Evolutionary conservation across 2,329 filamentous ascomycete genomes (phyloP).

Genomic region (Claviceps sp.): DNA sequence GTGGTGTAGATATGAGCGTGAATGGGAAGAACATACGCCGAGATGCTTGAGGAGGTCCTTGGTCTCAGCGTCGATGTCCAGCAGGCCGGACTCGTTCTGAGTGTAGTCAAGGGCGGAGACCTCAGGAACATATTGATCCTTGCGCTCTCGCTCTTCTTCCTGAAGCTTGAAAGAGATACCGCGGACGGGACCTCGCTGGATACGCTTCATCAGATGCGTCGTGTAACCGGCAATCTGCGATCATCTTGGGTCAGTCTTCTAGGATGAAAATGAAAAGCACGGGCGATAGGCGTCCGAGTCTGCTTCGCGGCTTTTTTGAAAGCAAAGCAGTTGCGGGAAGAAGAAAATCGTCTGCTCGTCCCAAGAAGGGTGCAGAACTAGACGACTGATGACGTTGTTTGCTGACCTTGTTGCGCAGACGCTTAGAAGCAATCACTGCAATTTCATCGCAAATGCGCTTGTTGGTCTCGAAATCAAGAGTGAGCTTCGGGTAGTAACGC

Average conservation of each 20-base stretch:
- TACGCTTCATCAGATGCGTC: conserved; percentile 99
- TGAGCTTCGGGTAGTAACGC: conserved; percentile 94
- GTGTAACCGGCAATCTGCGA: conserved; percentile 90
- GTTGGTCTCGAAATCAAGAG: conserved; percentile 99
- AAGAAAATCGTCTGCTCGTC: not conserved
- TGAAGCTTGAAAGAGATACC: conserved; percentile 99
- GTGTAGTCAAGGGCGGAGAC: conserved; percentile 96
- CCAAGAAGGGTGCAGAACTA: not conserved
- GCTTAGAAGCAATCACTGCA: conserved; percentile 97
- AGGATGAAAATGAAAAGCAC: not conserved
- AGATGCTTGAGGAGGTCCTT: conserved; percentile 98
- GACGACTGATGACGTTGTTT: not conserved
- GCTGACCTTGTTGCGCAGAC: conserved; percentile 93
- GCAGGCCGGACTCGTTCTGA: conserved; percentile 83
- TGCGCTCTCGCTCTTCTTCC: conserved; percentile 99
- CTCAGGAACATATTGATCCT: conserved; percentile 99
- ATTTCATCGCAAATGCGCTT: conserved; percentile 99
- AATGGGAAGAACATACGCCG: conserved; percentile 59
- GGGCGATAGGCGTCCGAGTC: not conserved
- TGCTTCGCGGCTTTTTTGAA: too few relatives aligned
- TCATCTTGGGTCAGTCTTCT: not conserved
- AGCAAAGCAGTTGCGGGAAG: not conserved
- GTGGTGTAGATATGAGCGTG: not conserved
- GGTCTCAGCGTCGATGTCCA: conserved; percentile 94
- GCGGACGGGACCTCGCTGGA: conserved; percentile 96